These are phyloP conservation scores for Penicillium sumatraense DNA, from an alignment of 2,329 filamentous ascomycete species.

Conservation along the genomic window DNA sequence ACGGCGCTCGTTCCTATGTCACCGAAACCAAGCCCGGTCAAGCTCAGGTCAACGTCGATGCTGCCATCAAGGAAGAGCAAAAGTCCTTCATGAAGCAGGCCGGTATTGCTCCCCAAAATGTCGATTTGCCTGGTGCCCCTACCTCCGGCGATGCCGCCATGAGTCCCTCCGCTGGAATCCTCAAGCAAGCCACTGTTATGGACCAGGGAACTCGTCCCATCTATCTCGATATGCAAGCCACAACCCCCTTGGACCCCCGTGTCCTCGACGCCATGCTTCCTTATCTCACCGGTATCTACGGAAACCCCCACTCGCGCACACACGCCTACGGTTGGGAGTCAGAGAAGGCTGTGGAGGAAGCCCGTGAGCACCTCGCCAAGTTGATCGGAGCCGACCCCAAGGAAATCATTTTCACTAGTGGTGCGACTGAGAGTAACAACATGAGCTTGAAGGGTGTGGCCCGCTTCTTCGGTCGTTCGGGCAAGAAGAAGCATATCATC, in stretches of 20 bases:
- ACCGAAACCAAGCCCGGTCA: constrained; percentile 72
- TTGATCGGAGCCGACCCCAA: constrained; percentile 94
- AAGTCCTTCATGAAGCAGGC: constrained; percentile 71
- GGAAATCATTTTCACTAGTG: constrained; percentile 98
- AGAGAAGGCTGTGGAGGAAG: constrained; percentile 88
- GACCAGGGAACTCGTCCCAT: constrained; percentile 92
- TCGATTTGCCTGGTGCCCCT: constrained; percentile 63
- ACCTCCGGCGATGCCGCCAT: constrained; percentile 69
- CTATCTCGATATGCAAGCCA: constrained; percentile 98
- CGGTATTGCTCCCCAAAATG: constrained; percentile 58
- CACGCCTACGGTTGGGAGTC: constrained; percentile 99
- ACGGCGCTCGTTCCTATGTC: constrained; percentile 69
- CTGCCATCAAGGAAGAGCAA: constrained; percentile 83
- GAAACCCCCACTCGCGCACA: constrained; percentile 95
- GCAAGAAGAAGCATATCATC: constrained; percentile 98
- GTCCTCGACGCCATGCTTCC: constrained; percentile 97
- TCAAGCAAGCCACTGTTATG: constrained; percentile 92
- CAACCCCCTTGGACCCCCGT: constrained; percentile 90
- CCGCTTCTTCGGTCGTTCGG: constrained; percentile 86
- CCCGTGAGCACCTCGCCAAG: constrained; percentile 78
- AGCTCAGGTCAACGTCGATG: constrained; percentile 79
- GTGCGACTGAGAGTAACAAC: constrained; percentile 98
- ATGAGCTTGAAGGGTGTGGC: constrained; percentile 99
- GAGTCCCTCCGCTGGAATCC: constrained; percentile 79
- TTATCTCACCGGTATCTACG: constrained; percentile 89